A percentile compares a stretch with the other conserved stretches of the same genome.
phyloP scores from a whole-genome alignment of 257 asterid species.

The Gynochthodes officinalis region DNA sequence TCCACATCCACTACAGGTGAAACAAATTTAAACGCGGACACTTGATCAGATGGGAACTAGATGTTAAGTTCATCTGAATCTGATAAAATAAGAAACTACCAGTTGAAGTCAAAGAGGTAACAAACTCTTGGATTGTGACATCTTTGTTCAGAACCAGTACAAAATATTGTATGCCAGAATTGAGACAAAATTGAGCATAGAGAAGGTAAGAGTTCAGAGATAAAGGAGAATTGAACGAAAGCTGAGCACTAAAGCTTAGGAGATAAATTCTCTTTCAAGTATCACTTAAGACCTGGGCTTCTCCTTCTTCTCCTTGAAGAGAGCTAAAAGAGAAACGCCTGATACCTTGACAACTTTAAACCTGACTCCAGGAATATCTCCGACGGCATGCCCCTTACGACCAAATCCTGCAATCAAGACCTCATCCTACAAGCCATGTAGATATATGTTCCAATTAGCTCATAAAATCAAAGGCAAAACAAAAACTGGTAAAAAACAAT shows the following conservation, averaged over 20 bases:
- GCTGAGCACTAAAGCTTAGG: neutral
- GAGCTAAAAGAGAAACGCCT: constrained; percentile 68
- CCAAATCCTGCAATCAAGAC: constrained; percentile 76
- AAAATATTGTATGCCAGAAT: neutral
- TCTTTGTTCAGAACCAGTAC: neutral
- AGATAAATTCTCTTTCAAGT: neutral
- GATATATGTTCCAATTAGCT: neutral
- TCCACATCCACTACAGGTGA: too few species aligned
- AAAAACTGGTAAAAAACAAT: neutral
- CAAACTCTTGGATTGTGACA: neutral
- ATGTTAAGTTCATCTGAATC: neutral
- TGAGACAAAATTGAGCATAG: neutral
- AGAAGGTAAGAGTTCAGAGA: neutral
- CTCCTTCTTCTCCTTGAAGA: constrained; percentile 73
- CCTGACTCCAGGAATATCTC: constrained; percentile 76
- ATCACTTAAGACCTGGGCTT: constrained; percentile 54
- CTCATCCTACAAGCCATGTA: constrained; percentile 48
- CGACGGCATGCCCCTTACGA: constrained; percentile 72
- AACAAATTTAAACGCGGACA: too few species aligned
- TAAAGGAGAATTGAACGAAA: neutral
- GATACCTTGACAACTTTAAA: constrained; percentile 80
- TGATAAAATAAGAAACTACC: neutral
- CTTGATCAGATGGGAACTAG: neutral
- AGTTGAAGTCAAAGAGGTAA: neutral
- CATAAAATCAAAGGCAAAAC: neutral